Evolutionary conservation across 148 eudicot species (phyloP), one percentile per base, ranked within the genome.

Genomic region (Diospyros lotus): DNA sequence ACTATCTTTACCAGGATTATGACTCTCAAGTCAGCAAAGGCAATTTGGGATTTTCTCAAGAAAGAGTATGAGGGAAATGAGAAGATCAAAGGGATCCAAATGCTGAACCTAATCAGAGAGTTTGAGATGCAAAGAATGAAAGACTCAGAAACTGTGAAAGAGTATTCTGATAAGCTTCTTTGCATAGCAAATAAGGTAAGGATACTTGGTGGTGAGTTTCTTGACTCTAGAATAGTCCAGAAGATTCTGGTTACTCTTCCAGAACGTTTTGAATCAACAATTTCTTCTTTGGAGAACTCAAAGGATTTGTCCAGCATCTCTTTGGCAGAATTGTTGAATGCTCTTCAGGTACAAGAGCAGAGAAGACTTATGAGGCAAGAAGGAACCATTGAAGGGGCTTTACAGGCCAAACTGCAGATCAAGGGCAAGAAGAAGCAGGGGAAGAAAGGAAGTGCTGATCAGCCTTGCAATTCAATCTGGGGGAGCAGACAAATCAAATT

Each of bases 241-340:
- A 79, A 74, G 38, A 62, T 79, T 12, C 82, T 69, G 42, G 78
- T 79, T 2, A 74, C 71, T 7, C n/a, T 75, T 3, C 78, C 75
- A 15, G 64, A 79, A 54, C 58, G 11, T 38, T 73, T 54, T 63
- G 69, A 74, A 52, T 55, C 76, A 3, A 74, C 67, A 15, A 62
- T 39, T 59, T 44, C 67, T 64, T 18, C 69, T 14, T 68, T 12
- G 41, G 51, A 68, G 55, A 55, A 8, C 11, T 6, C 15, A 3
- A 55, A 55, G 4, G 11, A 13, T 13, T 3, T 9, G 15, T 3
- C 11, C 0, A 8, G 58, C 8, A 55, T 55, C 15, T 28, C 28
- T 28, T 28, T 28, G 28, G 28, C 0, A 28, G 28, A 68, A 8
- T 18, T 68, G 2, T 40, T 64, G 14, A 74, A 55, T 42, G 64